phyloP scores from a whole-genome alignment of 768 basidiomycete species.

The Rhodotorula babjevae region DNA sequence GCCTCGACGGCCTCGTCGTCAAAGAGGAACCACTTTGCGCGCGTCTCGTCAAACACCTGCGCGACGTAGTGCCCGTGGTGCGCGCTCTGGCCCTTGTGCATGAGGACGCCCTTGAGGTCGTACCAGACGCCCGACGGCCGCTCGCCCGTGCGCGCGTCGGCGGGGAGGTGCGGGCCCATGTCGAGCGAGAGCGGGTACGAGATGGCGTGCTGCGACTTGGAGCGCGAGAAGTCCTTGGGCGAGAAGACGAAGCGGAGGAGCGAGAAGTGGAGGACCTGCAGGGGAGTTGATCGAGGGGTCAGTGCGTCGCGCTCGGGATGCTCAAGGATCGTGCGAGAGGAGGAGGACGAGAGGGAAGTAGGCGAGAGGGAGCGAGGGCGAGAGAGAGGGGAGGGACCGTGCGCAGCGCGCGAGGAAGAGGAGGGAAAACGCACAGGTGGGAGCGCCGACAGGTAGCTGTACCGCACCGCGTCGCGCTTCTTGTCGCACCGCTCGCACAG shows the following conservation, averaged over 20 bases:
- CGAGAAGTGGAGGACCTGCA: constrained; percentile 71
- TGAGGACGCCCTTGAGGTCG: constrained; percentile 73
- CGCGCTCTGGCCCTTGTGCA: constrained; percentile 88
- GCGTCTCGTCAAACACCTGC: constrained; percentile 65
- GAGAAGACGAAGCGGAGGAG: constrained; percentile 91
- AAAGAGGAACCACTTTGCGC: constrained; percentile 78
- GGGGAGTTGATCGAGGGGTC: neutral
- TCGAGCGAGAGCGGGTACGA: constrained; percentile 69
- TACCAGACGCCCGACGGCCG: constrained; percentile 53
- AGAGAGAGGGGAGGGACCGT: neutral
- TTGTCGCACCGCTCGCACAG: constrained; percentile 65
- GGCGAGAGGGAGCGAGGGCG: neutral
- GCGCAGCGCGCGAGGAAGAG: too few relatives aligned
- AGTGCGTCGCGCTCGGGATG: too few relatives aligned
- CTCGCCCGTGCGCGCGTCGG: neutral
- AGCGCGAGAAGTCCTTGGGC: constrained; percentile 67
- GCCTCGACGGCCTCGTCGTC: constrained; percentile 77
- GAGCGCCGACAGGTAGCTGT: constrained; percentile 63
- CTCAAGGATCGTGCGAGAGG: too few relatives aligned
- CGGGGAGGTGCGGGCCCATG: constrained; percentile 62
- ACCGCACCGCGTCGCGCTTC: constrained; percentile 73
- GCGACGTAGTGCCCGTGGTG: constrained; percentile 87
- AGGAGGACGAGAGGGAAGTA: too few relatives aligned
- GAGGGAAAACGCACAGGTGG: constrained; percentile 56
- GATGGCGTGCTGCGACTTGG: constrained; percentile 77